Base-by-base conservation (phyloP, 2,329 filamentous ascomycete genomes). In the Chaetomium olivaceum region DNA sequence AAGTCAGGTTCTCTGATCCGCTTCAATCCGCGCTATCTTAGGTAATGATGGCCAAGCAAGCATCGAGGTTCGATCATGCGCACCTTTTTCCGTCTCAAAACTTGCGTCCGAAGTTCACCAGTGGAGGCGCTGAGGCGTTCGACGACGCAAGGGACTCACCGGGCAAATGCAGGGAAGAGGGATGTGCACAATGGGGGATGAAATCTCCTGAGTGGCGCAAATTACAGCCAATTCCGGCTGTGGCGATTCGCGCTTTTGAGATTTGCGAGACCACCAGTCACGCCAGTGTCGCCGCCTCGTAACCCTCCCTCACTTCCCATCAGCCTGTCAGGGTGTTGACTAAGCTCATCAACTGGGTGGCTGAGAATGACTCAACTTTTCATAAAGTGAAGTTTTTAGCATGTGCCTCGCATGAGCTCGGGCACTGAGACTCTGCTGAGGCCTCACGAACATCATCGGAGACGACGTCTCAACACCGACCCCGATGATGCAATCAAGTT, bases 221-320 rank as follows among this genome's bases (percentile, higher is more conserved):
- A 63, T 63, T 58, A 27, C 61, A 58, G 5, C 16, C n/a, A 33
- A 63, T 46, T 31, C 55, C 21, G 54, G 55, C 43, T 58, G 61
- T 63, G 61, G 55, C 61, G 61, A 63, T 33, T 46, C 23, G 25
- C 9, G 25, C 36, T 48, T 36, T 19, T 19, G n/a, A 48, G 4
- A 39, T 27, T 31, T 51, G 52, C 21, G 46, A 51, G 27, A 51
- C 46, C 57, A 50, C 27, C 46, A 9, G 25, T 14, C 56, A 31
- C 29, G 33, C 33, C 33, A 12, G 33, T 36, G 33, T 43, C 39
- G 39, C 36, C 36, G 36, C 39, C 39, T 43, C 39, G 39, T 43
- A 43, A 43, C 39, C 16, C 39, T n/a, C 23, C 23, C 23, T 19
- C 51, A 31, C 21, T 16, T 36, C 33, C 51, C 23, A 19, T 27